phyloP scores from a whole-genome alignment of 352 stramenopile genomes.

The Globisporangium cederbergense region DNA sequence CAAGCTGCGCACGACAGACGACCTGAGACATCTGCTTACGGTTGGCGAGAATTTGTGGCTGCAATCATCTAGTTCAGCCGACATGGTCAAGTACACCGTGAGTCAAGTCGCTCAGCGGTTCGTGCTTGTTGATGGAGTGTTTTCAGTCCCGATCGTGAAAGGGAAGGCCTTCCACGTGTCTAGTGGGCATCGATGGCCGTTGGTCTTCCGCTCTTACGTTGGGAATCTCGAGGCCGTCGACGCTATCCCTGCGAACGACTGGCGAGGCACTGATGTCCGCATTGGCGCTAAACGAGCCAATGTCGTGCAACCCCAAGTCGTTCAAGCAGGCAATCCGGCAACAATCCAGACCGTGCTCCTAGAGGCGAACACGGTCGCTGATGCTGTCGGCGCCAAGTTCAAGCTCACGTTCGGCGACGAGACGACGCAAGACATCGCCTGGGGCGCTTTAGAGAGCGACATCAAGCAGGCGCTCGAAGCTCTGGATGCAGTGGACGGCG shows the following conservation, averaged over 20 bases:
- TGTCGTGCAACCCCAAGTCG: conserved; percentile 31
- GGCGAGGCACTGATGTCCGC: conserved; percentile 46
- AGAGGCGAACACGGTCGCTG: conserved; percentile 25
- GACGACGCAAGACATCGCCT: conserved; percentile 36
- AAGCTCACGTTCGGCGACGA: conserved; percentile 51
- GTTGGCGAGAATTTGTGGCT: conserved; percentile 57
- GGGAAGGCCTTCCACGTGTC: conserved; percentile 29
- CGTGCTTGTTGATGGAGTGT: conserved; percentile 45
- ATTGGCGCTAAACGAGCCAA: conserved; percentile 44
- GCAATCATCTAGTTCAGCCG: conserved; percentile 26
- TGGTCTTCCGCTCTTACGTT: conserved; percentile 69
- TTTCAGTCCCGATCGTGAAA: conserved; percentile 38
- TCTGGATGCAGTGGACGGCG: conserved; percentile 48
- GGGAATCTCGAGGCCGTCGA: conserved; percentile 55
- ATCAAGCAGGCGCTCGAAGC: conserved; percentile 44
- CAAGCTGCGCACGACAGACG: conserved; percentile 51
- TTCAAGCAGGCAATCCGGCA: conserved; percentile 52
- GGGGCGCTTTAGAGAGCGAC: conserved; percentile 21
- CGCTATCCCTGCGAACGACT: conserved; percentile 53
- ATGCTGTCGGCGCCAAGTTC: conserved; percentile 37
- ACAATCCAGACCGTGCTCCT: conserved; percentile 53
- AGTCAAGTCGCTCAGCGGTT: conserved; percentile 25
- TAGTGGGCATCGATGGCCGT: conserved; percentile 54
- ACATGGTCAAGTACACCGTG: conserved; percentile 52
- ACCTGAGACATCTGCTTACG: conserved; percentile 34